Percentiles rank a stretch among this genome's conserved stretches.
These are phyloP conservation scores for Erodium texanum DNA, from an alignment of 441 rosid genomes.

Conservation along the genomic window DNA sequence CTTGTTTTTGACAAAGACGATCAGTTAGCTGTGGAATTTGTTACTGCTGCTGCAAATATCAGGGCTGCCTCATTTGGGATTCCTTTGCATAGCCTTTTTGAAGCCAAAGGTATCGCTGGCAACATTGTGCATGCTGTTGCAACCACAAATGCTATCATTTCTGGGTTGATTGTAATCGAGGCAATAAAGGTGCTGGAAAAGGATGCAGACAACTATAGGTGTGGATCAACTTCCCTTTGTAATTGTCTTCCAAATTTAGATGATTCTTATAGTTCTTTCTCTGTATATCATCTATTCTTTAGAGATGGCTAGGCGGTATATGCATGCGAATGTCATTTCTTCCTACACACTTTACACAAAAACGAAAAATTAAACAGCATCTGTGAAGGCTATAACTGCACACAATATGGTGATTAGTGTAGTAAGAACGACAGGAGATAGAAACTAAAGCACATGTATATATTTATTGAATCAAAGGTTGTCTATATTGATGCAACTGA, in stretches of 20 bases:
- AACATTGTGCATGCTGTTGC: conserved; percentile 98
- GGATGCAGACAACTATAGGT: conserved; percentile 64
- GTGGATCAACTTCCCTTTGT: conserved; percentile 21
- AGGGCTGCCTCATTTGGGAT: conserved; percentile 88
- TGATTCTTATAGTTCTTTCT: background rate
- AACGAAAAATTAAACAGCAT: background rate
- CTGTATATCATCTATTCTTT: background rate
- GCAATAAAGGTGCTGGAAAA: conserved; percentile 83
- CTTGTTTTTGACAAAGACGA: conserved; percentile 95
- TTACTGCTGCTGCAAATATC: conserved; percentile 96
- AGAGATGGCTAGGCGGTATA: background rate
- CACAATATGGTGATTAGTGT: background rate
- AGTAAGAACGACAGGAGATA: background rate
- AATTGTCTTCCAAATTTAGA: conserved; percentile 6
- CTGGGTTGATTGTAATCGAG: conserved; percentile 94
- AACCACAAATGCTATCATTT: conserved; percentile 85
- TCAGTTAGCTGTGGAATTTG: conserved; percentile 93
- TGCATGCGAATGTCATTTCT: background rate
- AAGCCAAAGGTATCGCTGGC: conserved; percentile 98
- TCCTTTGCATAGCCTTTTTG: conserved; percentile 90
- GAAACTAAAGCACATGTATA: background rate
- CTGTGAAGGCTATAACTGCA: background rate
- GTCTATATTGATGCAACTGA: background rate
- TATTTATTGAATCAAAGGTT: background rate
- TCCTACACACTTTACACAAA: background rate